Percentiles rank a stretch among this genome's conserved stretches.
Conservation (phyloP, 2,329 filamentous ascomycete genomes). For the Blastomyces silverae region DNA sequence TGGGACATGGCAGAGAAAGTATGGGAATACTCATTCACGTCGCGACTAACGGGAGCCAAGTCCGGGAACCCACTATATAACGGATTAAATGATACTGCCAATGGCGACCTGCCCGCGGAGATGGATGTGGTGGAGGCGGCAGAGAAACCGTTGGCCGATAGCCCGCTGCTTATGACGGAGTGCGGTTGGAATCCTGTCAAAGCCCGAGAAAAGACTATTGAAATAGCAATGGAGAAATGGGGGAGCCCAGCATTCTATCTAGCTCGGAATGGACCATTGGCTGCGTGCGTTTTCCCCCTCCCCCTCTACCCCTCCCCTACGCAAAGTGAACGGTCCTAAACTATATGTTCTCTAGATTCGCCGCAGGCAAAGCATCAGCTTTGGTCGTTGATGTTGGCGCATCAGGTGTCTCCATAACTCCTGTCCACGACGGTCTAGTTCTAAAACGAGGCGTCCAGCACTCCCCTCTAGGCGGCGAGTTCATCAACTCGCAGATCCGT, state of each 20-base stretch:
- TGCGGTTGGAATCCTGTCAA: conserved; percentile 86
- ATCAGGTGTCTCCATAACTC: conserved; percentile 78
- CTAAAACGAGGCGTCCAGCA: conserved; percentile 83
- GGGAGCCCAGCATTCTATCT: conserved; percentile 92
- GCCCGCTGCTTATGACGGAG: conserved; percentile 87
- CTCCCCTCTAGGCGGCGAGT: conserved; percentile 80
- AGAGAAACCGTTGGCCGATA: conserved; percentile 77
- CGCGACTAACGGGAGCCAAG: conserved; percentile 71
- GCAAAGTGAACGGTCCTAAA: conserved; percentile 14
- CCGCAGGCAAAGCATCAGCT: conserved; percentile 85
- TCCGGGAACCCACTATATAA: conserved; percentile 66
- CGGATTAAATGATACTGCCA: conserved; percentile 65
- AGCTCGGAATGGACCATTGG: conserved; percentile 78
- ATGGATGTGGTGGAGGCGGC: conserved; percentile 56
- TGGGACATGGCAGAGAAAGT: conserved; percentile 86
- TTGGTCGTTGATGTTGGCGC: conserved; percentile 89
- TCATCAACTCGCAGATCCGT: conserved; percentile 82
- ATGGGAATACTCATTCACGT: conserved; percentile 90
- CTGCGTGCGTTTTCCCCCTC: conserved; percentile 51
- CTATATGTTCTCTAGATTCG: conserved; percentile 51
- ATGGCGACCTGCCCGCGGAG: conserved; percentile 52
- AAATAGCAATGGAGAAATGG: conserved; percentile 97
- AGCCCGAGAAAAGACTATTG: conserved; percentile 85
- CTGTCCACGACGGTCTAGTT: conserved; percentile 89
- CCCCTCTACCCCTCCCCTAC: conserved; percentile 5